Base-by-base conservation (phyloP, 148 eudicot species). In the Suaeda aralocaspica region DNA sequence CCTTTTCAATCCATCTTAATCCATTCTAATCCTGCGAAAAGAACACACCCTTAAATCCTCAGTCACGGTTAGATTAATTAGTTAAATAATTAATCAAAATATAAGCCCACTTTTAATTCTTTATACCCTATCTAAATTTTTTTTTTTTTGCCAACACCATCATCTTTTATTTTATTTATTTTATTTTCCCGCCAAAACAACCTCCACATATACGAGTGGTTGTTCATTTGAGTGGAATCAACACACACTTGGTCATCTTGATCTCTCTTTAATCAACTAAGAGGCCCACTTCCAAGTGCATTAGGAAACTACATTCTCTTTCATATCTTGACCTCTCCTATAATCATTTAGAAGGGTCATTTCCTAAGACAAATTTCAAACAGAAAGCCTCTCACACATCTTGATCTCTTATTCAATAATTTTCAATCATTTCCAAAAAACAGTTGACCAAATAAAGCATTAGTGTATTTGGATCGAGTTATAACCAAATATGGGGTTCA, bases 401-500 rank as follows among this genome's bases (percentile, higher is more conserved):
- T 77, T 0, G 6, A 39, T 29, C 76, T 77, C 31, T 46, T 31
- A 31, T 13, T 8, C 16, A 57, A 72, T 39, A 36, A 29, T 41
- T 12, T 77, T 14, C 67, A 71, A 22, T 19, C 51, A 1, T 24
- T 39, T 48, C 29, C 48, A n/a, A 10, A 36, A 41, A 15, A 25
- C 29, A 1, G 22, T 46, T 16, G 31, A 26, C 3, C 21, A 25
- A 16, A n/a, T 31, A 46, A 30, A 12, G 6, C 64, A 48, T 30
- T 62, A 18, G 58, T 21, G 48, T 0, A 7, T 57, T 53, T 78
- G 14, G 72, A 75, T 46, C 64, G 72, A 67, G 71, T 6, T 0
- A 9, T 0, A 82, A 78, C 56, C 34, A 41, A 5, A 53, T 81
- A 14, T 22, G 42, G n/a, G 81, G 79, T 28, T 28, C 45, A 0